phyloP scores from a whole-genome alignment of 768 basidiomycete genomes.

The Fomitopsis serialis region DNA sequence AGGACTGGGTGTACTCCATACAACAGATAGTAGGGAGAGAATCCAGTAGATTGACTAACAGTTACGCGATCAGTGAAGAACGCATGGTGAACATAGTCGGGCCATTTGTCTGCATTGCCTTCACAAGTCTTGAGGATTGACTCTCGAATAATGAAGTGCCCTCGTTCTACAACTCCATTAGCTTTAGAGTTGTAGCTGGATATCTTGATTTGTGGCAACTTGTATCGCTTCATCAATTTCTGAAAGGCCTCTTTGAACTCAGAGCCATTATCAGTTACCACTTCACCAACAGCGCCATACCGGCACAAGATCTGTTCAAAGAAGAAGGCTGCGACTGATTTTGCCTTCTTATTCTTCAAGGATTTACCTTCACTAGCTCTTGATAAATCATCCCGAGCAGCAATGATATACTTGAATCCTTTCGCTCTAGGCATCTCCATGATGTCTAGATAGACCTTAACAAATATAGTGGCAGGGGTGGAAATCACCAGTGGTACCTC shows the following conservation, averaged over 20 bases:
- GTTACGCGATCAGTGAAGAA: not conserved
- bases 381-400: conserved; percentile 28
- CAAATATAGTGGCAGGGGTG: conserved; percentile 18
- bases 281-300: conserved; percentile 31
- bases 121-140: too few relatives aligned
- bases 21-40: not conserved
- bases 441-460: conserved; percentile 31
- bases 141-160: too few relatives aligned
- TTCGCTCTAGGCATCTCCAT: conserved; percentile 32
- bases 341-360: conserved; percentile 23
- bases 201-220: too few relatives aligned
- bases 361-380: conserved; percentile 25
- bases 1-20: not conserved
- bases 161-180: too few relatives aligned
- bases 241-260: conserved; percentile 19
- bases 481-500: conserved; percentile 12
- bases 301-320: conserved; percentile 30
- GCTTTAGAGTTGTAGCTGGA: too few relatives aligned
- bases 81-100: too few relatives aligned
- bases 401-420: conserved; percentile 30
- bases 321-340: conserved; percentile 23
- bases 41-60: not conserved
- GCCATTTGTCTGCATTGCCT: too few relatives aligned
- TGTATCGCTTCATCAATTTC: conserved; percentile 19
- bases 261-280: conserved; percentile 37